Conservation (phyloP, 192 early-diverging fungal genomes). For the Dissophora ornata region DNA sequence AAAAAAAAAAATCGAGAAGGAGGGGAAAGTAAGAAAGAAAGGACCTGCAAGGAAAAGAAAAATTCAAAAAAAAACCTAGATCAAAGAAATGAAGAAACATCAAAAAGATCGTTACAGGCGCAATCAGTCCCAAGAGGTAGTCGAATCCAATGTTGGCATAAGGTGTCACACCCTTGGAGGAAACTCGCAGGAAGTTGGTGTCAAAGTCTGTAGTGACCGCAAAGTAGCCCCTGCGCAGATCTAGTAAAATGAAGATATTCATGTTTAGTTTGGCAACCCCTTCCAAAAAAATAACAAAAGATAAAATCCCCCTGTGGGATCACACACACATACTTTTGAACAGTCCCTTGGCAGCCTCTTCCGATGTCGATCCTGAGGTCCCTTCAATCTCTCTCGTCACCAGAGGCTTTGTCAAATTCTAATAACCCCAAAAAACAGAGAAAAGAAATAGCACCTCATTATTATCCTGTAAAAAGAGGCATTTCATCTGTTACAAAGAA, state of each 20-base stretch:
- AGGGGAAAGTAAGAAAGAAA: no score
- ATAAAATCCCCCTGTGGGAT: no score
- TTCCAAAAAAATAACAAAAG: no score
- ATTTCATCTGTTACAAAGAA: no score
- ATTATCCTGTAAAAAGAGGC: background rate
- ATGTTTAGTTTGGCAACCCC: no score
- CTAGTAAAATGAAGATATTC: background rate
- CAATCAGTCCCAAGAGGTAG: constrained; percentile 28
- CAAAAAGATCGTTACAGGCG: no score
- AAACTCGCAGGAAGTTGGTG: constrained; percentile 37
- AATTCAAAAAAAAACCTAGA: no score
- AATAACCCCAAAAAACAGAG: constrained; percentile 2
- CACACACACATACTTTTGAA: constrained; percentile 16
- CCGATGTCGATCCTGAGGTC: constrained; percentile 65
- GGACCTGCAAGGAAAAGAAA: no score
- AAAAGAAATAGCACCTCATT: background rate
- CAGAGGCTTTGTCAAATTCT: constrained; percentile 79
- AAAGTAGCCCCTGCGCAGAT: constrained; percentile 41
- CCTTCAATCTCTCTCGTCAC: constrained; percentile 79
- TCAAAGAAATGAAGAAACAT: no score
- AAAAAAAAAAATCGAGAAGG: no score
- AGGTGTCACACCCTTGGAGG: constrained; percentile 33
- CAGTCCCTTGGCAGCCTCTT: constrained; percentile 67
- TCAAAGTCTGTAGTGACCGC: constrained; percentile 49
- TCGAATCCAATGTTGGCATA: constrained; percentile 27